Percentiles rank a stretch among this genome's conserved stretches.
These are phyloP conservation scores for Candida anglica DNA, from an alignment of 805 yeast species.

Conservation along the genomic window DNA sequence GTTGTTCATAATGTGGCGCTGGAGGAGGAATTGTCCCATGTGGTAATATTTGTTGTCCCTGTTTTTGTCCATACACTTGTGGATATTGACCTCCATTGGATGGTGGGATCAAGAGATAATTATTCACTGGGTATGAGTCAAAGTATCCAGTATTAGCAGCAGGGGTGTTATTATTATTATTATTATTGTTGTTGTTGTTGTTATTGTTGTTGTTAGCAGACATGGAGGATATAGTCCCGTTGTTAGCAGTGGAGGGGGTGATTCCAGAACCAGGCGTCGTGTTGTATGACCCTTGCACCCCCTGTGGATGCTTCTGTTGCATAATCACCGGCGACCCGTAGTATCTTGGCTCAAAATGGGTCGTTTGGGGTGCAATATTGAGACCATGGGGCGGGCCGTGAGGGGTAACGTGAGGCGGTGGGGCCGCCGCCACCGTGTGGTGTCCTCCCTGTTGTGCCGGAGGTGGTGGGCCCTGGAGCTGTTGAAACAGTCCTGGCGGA, in stretches of 20 bases:
- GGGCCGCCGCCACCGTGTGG: conserved; percentile 1
- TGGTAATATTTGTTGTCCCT: no score
- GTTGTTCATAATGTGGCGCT: no score
- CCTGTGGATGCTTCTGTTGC: conserved; percentile 12
- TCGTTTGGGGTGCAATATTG: neutral
- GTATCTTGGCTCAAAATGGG: conserved; percentile 15
- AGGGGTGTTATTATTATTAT: conserved; percentile 7
- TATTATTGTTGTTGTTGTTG: conserved; percentile 9
- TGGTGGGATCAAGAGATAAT: conserved; percentile 17
- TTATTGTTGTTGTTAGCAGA: conserved; percentile 9
- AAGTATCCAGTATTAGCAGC: no score
- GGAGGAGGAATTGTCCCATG: conserved; percentile 2
- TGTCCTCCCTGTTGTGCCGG: neutral
- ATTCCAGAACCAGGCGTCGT: no score
- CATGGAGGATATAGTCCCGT: conserved; percentile 8
- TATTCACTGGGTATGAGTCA: conserved; percentile 12
- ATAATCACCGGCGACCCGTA: conserved; percentile 20
- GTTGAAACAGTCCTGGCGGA: neutral
- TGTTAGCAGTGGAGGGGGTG: conserved; percentile 4
- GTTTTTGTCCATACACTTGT: neutral
- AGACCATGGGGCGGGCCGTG: neutral
- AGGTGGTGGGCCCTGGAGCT: neutral
- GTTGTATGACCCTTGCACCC: no score
- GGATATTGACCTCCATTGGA: neutral
- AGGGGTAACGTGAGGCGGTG: neutral